Percentiles rank a stretch among this genome's conserved stretches.
Evolutionary conservation across 768 basidiomycete genomes (phyloP).

Genomic region (Boletus subcaerulescens): DNA sequence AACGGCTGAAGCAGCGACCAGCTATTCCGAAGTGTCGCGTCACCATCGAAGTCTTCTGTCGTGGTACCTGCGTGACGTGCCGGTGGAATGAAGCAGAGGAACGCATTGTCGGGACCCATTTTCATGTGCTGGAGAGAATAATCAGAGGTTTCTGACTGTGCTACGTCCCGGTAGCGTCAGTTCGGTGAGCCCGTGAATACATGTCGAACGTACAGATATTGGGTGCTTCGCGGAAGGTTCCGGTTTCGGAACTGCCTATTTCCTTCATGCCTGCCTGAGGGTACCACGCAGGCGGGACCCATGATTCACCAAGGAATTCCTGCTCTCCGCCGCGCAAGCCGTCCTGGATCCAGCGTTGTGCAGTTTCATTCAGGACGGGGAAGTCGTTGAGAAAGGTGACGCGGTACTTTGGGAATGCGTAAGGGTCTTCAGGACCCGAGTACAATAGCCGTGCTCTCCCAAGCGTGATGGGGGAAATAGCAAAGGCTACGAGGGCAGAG

Average conservation of each 20-base stretch:
- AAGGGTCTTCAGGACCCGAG: constrained; percentile 74
- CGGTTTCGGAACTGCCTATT: constrained; percentile 54
- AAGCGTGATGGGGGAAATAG: constrained; percentile 12
- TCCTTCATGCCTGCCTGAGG: constrained; percentile 46
- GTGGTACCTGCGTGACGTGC: constrained; percentile 44
- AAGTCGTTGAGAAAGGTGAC: constrained; percentile 76
- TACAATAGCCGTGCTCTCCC: constrained; percentile 45
- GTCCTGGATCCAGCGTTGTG: constrained; percentile 66
- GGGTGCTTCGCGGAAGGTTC: constrained; percentile 22
- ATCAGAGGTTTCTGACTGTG: constrained; percentile 28
- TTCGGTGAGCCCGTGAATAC: constrained; percentile 7
- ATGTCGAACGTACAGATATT: constrained; percentile 39
- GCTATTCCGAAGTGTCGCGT: constrained; percentile 66
- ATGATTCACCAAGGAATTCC: constrained; percentile 73
- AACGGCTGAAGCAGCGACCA: constrained; percentile 83
- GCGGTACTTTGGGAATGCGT: constrained; percentile 79
- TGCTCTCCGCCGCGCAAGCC: constrained; percentile 72
- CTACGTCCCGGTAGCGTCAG: constrained; percentile 16
- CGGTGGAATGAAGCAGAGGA: constrained; percentile 77
- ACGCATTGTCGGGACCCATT: constrained; percentile 65
- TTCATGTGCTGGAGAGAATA: constrained; percentile 72
- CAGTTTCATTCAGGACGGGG: constrained; percentile 72
- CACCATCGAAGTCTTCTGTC: constrained; percentile 54
- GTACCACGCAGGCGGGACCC: constrained; percentile 41
- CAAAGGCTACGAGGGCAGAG: constrained; percentile 13